These are phyloP conservation scores for Coelastrella sp. DNA, from an alignment of 139 green algal species.

Conservation along the genomic window DNA sequence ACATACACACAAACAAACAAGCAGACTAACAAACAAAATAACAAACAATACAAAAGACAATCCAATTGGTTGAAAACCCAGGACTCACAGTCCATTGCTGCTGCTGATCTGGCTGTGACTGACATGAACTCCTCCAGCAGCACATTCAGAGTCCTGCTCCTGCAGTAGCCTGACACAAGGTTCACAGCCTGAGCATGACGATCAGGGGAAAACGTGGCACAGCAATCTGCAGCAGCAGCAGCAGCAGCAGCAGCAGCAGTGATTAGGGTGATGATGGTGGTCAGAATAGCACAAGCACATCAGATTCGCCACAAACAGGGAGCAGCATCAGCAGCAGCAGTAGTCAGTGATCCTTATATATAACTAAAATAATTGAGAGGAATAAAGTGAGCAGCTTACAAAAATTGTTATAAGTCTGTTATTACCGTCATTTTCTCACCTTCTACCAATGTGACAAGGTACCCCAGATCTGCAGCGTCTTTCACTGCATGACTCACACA, in stretches of 20 bases:
- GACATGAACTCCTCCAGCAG: conserved; percentile 63
- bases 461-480: conserved; percentile 75
- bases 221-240: conserved; percentile 29
- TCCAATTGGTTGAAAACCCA: too few relatives aligned
- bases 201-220: conserved; percentile 61
- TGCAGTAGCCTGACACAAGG: conserved; percentile 71
- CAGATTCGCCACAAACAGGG: too few relatives aligned
- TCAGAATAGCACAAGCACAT: too few relatives aligned
- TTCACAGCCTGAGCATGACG: conserved; percentile 60
- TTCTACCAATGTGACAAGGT: conserved; percentile 70
- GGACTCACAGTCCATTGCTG: neutral
- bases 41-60: too few relatives aligned
- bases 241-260: neutral
- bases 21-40: too few relatives aligned
- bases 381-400: neutral
- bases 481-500: conserved; percentile 80
- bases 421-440: neutral
- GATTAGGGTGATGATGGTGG: neutral
- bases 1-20: too few relatives aligned
- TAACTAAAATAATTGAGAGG: neutral
- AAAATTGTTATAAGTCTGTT: neutral
- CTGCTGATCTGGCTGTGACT: conserved; percentile 1
- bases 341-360: too few relatives aligned
- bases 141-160: conserved; percentile 57
- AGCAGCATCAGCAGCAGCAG: too few relatives aligned